Conservation (phyloP, 441 rosid species). For the Populus hybrid region DNA sequence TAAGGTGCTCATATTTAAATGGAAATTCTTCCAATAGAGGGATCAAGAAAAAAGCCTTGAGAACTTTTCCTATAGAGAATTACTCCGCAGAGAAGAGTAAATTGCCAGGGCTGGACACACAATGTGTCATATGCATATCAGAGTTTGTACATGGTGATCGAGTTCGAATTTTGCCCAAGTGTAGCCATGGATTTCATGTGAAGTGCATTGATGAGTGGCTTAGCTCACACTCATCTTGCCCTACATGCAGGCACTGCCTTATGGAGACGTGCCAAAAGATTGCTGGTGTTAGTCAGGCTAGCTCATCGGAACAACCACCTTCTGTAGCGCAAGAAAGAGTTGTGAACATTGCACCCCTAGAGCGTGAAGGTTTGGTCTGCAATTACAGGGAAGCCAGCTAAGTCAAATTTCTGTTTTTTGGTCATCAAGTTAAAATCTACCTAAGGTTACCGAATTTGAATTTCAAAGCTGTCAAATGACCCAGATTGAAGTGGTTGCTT, state of each 20-base stretch:
- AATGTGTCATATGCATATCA: conserved; percentile 66
- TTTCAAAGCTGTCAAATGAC: neutral
- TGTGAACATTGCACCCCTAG: conserved; percentile 32
- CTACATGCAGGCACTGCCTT: conserved; percentile 76
- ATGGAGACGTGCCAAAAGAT: conserved; percentile 57
- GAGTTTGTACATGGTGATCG: conserved; percentile 60
- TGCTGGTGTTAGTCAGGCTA: conserved; percentile 10
- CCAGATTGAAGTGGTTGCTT: neutral
- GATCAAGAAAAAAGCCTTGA: conserved; percentile 52
- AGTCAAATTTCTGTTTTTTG: neutral
- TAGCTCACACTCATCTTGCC: conserved; percentile 78
- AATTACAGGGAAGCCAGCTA: neutral
- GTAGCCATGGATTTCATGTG: conserved; percentile 76
- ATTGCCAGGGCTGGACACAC: conserved; percentile 52
- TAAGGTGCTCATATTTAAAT: conserved; percentile 45
- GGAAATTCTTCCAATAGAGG: conserved; percentile 24
- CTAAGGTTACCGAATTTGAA: neutral
- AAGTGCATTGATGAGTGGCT: conserved; percentile 78
- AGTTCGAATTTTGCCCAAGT: conserved; percentile 68
- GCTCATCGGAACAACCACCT: neutral
- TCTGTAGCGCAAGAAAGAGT: conserved; percentile 34
- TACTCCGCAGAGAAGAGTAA: conserved; percentile 44
- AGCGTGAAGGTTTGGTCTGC: conserved; percentile 39
- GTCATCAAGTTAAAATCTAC: neutral
- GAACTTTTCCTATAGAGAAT: conserved; percentile 49